phyloP scores from a whole-genome alignment of 2,329 filamentous ascomycete genomes.

The Colletotrichum sp. region DNA sequence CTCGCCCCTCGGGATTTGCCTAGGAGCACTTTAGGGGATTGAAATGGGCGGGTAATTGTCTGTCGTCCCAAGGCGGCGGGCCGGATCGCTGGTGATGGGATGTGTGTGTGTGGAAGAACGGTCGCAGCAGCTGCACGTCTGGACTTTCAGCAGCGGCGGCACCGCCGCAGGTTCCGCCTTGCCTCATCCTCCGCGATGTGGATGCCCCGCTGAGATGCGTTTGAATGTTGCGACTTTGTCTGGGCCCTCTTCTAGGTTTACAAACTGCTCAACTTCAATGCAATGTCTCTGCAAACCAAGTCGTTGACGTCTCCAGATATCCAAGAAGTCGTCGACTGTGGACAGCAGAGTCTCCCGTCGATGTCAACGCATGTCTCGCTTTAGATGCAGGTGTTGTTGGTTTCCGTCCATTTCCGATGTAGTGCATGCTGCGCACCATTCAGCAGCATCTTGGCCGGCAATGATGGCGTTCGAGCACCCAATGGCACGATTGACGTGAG shows the following conservation, averaged over 20 bases:
- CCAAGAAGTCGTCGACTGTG: not conserved
- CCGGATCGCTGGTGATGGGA: not conserved
- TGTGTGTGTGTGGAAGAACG: not conserved
- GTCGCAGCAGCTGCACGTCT: constrained; percentile 2
- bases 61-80: constrained; percentile 2
- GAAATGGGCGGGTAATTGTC: not conserved
- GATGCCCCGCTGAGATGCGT: constrained; percentile 1
- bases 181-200: not conserved
- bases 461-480: not conserved
- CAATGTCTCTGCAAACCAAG: not conserved
- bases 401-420: not conserved
- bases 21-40: not conserved
- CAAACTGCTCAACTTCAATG: not conserved
- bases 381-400: not conserved
- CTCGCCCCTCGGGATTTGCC: not conserved
- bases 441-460: not conserved
- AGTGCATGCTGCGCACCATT: not conserved
- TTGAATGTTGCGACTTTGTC: not conserved
- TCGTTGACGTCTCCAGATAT: not conserved
- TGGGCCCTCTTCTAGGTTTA: not conserved
- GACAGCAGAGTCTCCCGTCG: not conserved
- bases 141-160: constrained; percentile 9
- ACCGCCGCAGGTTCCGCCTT: constrained; percentile 9
- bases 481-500: not conserved
- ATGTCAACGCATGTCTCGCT: not conserved